A percentile compares a stretch with the other conserved stretches of the same genome.
Conservation (phyloP, 148 eudicot genomes). For the Bassia scoparia region DNA sequence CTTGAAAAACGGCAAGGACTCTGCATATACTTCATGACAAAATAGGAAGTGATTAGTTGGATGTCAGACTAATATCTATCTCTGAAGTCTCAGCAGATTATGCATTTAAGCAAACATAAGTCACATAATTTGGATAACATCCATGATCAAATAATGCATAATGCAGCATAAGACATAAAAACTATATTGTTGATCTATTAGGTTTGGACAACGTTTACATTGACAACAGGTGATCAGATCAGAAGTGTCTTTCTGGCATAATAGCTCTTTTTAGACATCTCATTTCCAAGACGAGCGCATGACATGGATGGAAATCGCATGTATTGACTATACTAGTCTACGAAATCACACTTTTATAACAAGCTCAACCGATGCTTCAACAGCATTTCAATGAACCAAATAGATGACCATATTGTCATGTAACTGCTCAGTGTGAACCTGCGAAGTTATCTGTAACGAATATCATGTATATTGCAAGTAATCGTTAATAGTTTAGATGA, state of each 20-base stretch:
- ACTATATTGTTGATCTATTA: neutral
- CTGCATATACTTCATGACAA: slow-evolving; percentile 58
- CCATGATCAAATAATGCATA: neutral
- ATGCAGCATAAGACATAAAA: neutral
- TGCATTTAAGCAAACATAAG: neutral
- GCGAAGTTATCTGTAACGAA: no score
- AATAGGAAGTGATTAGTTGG: slow-evolving; percentile 12
- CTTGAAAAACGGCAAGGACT: slow-evolving; percentile 81
- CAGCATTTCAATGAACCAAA: no score
- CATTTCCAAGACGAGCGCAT: neutral
- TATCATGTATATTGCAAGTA: neutral
- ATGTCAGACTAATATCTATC: neutral
- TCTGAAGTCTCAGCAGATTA: neutral
- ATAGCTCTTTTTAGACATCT: neutral
- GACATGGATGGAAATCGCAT: neutral
- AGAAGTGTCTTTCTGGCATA: neutral
- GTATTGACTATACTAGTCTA: neutral
- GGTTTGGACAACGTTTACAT: neutral
- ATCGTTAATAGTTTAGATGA: neutral
- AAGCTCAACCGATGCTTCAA: no score
- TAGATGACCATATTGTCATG: no score
- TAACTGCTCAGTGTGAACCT: no score
- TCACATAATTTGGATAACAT: neutral
- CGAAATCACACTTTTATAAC: neutral
- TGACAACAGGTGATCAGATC: neutral